Conservation (phyloP, 331 rosid genomes). For the Cydonia oblonga region DNA sequence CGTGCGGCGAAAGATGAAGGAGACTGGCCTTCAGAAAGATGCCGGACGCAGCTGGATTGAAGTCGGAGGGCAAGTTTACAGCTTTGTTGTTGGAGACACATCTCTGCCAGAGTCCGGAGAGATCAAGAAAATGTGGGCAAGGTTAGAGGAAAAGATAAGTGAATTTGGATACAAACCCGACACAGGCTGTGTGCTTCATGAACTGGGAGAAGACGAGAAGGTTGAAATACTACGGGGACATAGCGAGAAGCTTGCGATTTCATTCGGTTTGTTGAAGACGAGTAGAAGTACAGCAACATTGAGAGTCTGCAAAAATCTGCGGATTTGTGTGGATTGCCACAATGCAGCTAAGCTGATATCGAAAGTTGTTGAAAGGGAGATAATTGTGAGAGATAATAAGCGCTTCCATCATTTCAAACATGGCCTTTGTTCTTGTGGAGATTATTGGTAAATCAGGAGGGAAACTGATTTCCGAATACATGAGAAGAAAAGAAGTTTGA, state of each 20-base stretch:
- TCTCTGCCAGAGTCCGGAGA: constrained; percentile 23
- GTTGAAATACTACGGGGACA: constrained; percentile 44
- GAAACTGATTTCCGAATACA: neutral
- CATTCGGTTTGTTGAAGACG: constrained; percentile 52
- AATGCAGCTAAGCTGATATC: constrained; percentile 65
- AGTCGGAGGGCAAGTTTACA: constrained; percentile 50
- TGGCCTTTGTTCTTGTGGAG: constrained; percentile 68
- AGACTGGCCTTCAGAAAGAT: constrained; percentile 51
- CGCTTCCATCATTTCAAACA: constrained; percentile 72
- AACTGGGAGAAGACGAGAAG: constrained; percentile 60
- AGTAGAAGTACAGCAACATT: constrained; percentile 45
- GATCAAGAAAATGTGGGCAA: constrained; percentile 45
- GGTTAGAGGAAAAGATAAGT: constrained; percentile 54
- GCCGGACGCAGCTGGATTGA: constrained; percentile 88
- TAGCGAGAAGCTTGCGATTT: constrained; percentile 84
- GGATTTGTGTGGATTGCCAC: constrained; percentile 77
- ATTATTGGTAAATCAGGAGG: constrained; percentile 49
- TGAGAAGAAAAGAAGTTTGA: neutral
- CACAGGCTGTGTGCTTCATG: constrained; percentile 73
- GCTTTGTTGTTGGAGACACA: constrained; percentile 55
- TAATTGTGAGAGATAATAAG: constrained; percentile 67
- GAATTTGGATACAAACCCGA: constrained; percentile 63
- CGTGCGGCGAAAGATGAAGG: constrained; percentile 61
- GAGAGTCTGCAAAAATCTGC: constrained; percentile 60
- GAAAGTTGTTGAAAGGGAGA: constrained; percentile 49